Conservation (phyloP, 306 rosid species). For the Coriaria nepalensis region DNA sequence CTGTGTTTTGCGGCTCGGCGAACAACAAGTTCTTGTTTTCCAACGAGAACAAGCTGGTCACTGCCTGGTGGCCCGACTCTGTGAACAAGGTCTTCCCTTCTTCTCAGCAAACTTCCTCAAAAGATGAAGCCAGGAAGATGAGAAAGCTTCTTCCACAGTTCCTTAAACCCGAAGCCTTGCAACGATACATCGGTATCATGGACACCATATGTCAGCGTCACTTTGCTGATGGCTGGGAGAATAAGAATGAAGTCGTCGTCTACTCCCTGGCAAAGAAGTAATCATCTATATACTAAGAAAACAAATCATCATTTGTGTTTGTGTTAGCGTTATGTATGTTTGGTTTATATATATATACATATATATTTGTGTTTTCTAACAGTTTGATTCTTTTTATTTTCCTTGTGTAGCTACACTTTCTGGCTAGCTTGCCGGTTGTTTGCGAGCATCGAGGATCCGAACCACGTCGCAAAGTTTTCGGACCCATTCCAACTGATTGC, state of each 20-base stretch:
- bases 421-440: constrained; percentile 2
- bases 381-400: no score
- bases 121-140: constrained; percentile 2
- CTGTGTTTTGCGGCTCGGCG: neutral
- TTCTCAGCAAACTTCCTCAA: neutral
- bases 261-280: neutral
- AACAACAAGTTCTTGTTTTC: constrained; percentile 7
- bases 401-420: neutral
- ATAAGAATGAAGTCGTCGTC: neutral
- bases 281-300: no score
- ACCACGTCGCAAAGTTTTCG: neutral
- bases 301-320: no score
- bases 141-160: constrained; percentile 4
- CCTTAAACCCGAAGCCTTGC: constrained; percentile 11
- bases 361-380: no score
- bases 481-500: neutral
- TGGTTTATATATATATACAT: no score
- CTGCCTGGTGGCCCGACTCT: constrained; percentile 12
- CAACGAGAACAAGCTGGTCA: constrained; percentile 4
- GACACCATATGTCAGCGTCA: constrained; percentile 2
- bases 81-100: constrained; percentile 10
- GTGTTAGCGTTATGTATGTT: no score
- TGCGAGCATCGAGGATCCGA: constrained; percentile 2
- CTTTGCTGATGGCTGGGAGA: constrained; percentile 5
- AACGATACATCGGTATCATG: constrained; percentile 7